Evolutionary conservation across 202 grass and related monocot species (phyloP).

Genomic region (Zoysia matrella): DNA sequence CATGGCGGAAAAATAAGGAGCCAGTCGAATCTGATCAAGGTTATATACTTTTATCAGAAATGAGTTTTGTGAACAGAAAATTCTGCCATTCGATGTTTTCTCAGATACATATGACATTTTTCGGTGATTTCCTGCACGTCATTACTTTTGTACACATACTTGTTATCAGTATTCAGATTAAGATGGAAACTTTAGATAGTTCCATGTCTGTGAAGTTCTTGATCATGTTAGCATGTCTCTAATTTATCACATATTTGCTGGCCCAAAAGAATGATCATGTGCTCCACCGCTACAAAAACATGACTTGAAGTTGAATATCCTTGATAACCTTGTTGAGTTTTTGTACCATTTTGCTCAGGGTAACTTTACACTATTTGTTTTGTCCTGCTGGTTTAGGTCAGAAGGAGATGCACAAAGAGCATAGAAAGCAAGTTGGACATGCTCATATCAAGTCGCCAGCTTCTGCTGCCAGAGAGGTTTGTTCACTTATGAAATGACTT

Average conservation of each 20-base stretch:
- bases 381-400: conserved; percentile 51
- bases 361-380: conserved; percentile 23
- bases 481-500: conserved; percentile 24
- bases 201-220: neutral
- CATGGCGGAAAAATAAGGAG: conserved; percentile 71
- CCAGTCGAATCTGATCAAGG: conserved; percentile 60
- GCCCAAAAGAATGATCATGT: neutral
- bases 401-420: conserved; percentile 47
- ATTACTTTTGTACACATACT: neutral
- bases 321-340: neutral
- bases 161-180: neutral
- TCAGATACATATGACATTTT: neutral
- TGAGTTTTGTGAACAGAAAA: neutral
- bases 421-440: conserved; percentile 46
- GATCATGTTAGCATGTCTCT: neutral
- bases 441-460: conserved; percentile 42
- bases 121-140: neutral
- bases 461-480: conserved; percentile 49
- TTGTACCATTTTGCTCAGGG: neutral
- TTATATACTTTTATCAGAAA: conserved; percentile 32
- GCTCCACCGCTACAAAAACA: no score
- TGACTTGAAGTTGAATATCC: conserved; percentile 21
- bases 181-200: conserved; percentile 13
- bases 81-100: neutral
- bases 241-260: neutral